Percentiles rank a stretch among this genome's conserved stretches.
Conservation (phyloP, 2,329 filamentous ascomycete genomes). For the Endoconidiophora polonica region DNA sequence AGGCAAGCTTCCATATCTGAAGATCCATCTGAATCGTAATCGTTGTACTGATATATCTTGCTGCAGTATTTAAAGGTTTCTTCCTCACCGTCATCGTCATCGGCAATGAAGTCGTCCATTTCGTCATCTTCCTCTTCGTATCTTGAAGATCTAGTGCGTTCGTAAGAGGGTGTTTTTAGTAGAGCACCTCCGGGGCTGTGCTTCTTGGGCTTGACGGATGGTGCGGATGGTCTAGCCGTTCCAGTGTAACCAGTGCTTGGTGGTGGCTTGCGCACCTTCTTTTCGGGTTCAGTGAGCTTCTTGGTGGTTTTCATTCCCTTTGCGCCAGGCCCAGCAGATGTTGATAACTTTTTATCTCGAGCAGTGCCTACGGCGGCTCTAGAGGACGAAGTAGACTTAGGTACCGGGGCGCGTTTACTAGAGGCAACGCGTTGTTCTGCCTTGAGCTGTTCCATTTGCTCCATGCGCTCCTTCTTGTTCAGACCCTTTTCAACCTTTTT, state of each 20-base stretch:
- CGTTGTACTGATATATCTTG: conserved; percentile 20
- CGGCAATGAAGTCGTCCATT: conserved; percentile 43
- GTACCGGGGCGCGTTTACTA: not conserved
- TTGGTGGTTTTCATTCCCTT: not conserved
- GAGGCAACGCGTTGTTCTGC: conserved; percentile 1
- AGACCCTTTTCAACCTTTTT: conserved; percentile 52
- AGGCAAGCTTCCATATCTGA: conserved; percentile 67
- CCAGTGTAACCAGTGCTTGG: conserved; percentile 51
- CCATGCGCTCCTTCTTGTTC: conserved; percentile 34
- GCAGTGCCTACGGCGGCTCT: not conserved
- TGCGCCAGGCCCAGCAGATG: not conserved
- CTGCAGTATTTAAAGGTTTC: not conserved
- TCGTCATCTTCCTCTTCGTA: conserved; percentile 44
- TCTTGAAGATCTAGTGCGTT: conserved; percentile 24
- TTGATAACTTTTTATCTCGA: not conserved
- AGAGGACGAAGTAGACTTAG: not conserved
- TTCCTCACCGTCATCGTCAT: conserved; percentile 42
- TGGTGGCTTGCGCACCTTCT: conserved; percentile 45
- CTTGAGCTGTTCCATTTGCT: conserved; percentile 20
- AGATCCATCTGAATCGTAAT: conserved; percentile 47
- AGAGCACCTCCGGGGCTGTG: conserved; percentile 25
- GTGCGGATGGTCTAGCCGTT: conserved; percentile 42
- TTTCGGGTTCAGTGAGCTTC: conserved; percentile 25
- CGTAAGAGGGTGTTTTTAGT: conserved; percentile 19
- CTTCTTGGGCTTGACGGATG: conserved; percentile 20